These are phyloP conservation scores for Beauveria australis DNA, from an alignment of 2,329 filamentous ascomycete genomes.

Conservation along the genomic window DNA sequence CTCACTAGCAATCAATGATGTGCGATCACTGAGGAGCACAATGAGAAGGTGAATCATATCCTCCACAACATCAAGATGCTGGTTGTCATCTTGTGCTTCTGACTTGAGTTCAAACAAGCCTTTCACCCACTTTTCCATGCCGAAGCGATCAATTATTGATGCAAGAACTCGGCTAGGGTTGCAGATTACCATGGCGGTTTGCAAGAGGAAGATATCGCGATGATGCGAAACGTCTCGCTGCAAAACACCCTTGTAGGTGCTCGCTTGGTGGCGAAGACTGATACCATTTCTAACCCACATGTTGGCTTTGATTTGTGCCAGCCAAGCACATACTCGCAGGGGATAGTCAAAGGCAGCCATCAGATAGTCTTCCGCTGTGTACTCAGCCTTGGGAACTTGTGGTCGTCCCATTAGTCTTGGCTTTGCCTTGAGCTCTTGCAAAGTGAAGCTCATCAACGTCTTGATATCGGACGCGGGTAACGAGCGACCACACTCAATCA, in stretches of 20 bases:
- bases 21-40: slow-evolving; percentile 81
- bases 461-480: slow-evolving; percentile 61
- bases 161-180: slow-evolving; percentile 76
- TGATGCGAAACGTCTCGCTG: slow-evolving; percentile 91
- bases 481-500: slow-evolving; percentile 79
- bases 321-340: slow-evolving; percentile 86
- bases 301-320: slow-evolving; percentile 94
- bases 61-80: slow-evolving; percentile 88
- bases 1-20: slow-evolving; percentile 62
- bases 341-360: slow-evolving; percentile 90
- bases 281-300: slow-evolving; percentile 99
- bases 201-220: slow-evolving; percentile 86
- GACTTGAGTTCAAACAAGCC: slow-evolving; percentile 68
- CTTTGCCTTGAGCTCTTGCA: slow-evolving; percentile 59
- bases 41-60: slow-evolving; percentile 94
- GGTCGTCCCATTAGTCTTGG: slow-evolving; percentile 54
- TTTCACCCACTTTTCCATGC: slow-evolving; percentile 78
- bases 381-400: slow-evolving; percentile 47
- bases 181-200: slow-evolving; percentile 82
- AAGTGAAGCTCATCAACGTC: slow-evolving; percentile 62
- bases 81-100: slow-evolving; percentile 71
- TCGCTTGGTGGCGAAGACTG: slow-evolving; percentile 89
- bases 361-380: slow-evolving; percentile 66
- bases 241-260: slow-evolving; percentile 81
- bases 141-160: slow-evolving; percentile 85